Evolutionary conservation across 345 rosid genomes (phyloP).

Genomic region (Balakata baccata): DNA sequence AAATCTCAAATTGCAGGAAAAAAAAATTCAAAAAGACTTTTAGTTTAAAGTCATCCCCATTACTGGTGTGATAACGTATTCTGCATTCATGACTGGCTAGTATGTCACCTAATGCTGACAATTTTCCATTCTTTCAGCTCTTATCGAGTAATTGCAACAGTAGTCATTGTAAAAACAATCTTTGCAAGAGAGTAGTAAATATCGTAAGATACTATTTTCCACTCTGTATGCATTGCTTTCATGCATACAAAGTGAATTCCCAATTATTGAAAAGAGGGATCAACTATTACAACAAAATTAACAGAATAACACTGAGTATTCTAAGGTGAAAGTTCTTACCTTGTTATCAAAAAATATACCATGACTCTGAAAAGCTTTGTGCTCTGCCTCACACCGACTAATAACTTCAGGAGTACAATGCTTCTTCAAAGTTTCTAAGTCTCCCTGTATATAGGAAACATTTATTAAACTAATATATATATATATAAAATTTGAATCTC

Average conservation of each 20-base stretch:
- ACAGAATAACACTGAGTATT: too few relatives aligned
- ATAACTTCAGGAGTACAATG: conserved; percentile 77
- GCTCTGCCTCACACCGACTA: conserved; percentile 77
- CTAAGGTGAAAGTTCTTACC: conserved; percentile 35
- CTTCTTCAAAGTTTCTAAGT: conserved; percentile 65
- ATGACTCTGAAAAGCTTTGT: conserved; percentile 55
- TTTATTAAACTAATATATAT: background rate
- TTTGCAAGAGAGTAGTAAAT: background rate
- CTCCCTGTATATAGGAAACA: conserved; percentile 49
- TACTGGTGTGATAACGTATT: background rate
- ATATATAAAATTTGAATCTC: background rate
- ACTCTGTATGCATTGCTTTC: background rate
- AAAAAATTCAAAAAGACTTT: background rate
- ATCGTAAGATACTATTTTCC: background rate
- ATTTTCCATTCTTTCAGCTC: background rate
- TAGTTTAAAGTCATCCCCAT: background rate
- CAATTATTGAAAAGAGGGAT: background rate
- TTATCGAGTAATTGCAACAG: background rate
- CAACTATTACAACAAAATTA: background rate
- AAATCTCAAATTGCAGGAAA: background rate
- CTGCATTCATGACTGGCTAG: background rate
- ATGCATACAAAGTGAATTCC: background rate
- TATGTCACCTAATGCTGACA: background rate
- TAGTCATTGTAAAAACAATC: background rate
- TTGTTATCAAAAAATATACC: conserved; percentile 75